A percentile compares a stretch with the other conserved stretches of the same genome.
Evolutionary conservation across 1,284 basidiomycete genomes (phyloP).

Genomic region (Ustilago esculenta): DNA sequence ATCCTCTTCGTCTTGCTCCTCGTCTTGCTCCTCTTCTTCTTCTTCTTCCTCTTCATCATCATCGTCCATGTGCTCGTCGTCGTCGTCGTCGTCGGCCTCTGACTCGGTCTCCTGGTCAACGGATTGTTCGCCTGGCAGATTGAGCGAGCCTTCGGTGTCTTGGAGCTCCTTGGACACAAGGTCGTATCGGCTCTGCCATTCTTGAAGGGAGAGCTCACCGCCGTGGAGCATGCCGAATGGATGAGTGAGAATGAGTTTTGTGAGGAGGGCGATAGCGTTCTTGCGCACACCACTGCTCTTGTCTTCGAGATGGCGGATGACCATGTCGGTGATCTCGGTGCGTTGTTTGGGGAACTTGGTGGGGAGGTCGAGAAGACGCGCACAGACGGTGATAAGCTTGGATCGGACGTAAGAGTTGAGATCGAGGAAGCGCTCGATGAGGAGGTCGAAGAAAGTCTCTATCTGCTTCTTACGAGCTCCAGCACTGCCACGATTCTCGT

Average conservation of each 20-base stretch:
- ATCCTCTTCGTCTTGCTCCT: slow-evolving; percentile 13
- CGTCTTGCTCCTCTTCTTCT: slow-evolving; percentile 51
- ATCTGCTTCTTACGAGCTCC: slow-evolving; percentile 82
- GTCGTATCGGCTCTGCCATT: slow-evolving; percentile 78
- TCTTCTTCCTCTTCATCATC: slow-evolving; percentile 65
- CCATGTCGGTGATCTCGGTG: slow-evolving; percentile 78
- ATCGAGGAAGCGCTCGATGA: slow-evolving; percentile 88
- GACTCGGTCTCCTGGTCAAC: slow-evolving; percentile 66
- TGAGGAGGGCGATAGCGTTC: slow-evolving; percentile 80
- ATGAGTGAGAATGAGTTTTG: slow-evolving; percentile 84
- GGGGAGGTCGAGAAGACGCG: slow-evolving; percentile 76
- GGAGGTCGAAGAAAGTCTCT: slow-evolving; percentile 80
- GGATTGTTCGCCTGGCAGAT: slow-evolving; percentile 54
- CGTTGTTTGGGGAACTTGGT: slow-evolving; percentile 89
- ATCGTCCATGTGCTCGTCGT: slow-evolving; percentile 62
- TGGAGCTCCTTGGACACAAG: slow-evolving; percentile 72
- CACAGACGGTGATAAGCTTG: slow-evolving; percentile 82
- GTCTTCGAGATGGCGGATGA: slow-evolving; percentile 85
- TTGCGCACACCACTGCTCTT: slow-evolving; percentile 89
- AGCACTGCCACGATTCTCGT: slow-evolving; percentile 49
- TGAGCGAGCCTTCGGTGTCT: slow-evolving; percentile 55
- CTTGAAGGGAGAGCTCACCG: slow-evolving; percentile 77
- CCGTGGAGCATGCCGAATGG: slow-evolving; percentile 88
- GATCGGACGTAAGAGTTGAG: slow-evolving; percentile 88
- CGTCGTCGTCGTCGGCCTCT: slow-evolving; percentile 64